phyloP scores from a whole-genome alignment of 257 asterid genomes.

The Capsicum chinense region DNA sequence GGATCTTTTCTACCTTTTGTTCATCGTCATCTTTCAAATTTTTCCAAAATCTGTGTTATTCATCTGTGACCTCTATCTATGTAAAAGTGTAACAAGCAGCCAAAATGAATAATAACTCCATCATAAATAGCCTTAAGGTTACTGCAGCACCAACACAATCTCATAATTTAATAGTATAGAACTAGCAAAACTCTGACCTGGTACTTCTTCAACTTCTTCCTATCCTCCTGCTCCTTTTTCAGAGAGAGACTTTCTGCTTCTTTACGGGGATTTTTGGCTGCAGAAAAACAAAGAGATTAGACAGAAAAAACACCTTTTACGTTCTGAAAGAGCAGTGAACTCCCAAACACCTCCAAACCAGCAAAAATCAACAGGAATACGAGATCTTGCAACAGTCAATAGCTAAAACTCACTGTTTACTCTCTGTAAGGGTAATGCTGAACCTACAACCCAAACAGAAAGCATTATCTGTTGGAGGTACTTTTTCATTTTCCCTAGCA shows the following conservation, averaged over 20 bases:
- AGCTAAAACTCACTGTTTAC: slow-evolving; percentile 9
- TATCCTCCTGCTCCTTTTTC: slow-evolving; percentile 62
- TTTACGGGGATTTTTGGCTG: slow-evolving; percentile 52
- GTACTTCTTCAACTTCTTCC: slow-evolving; percentile 68
- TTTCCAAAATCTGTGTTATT: slow-evolving; percentile 9
- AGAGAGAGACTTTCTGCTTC: slow-evolving; percentile 66
- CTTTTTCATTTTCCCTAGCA: slow-evolving; percentile 19
- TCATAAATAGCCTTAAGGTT: background rate
- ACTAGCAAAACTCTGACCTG: slow-evolving; percentile 56
- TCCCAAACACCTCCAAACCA: slow-evolving; percentile 14
- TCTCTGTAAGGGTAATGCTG: background rate
- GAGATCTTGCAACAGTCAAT: background rate
- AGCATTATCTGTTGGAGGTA: slow-evolving; percentile 14
- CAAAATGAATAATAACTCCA: slow-evolving; percentile 8
- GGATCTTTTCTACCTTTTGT: background rate
- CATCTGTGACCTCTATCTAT: background rate
- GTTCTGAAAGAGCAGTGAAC: slow-evolving; percentile 11
- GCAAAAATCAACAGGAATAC: background rate
- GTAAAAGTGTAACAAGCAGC: slow-evolving; percentile 15
- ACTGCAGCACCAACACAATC: slow-evolving; percentile 3
- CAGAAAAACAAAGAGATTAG: slow-evolving; percentile 35
- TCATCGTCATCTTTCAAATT: slow-evolving; percentile 19
- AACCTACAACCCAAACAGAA: background rate
- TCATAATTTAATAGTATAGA: slow-evolving; percentile 12
- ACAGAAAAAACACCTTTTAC: slow-evolving; percentile 17